These are phyloP conservation scores for Collybia sp. DNA, from an alignment of 768 basidiomycete genomes.

Conservation along the genomic window DNA sequence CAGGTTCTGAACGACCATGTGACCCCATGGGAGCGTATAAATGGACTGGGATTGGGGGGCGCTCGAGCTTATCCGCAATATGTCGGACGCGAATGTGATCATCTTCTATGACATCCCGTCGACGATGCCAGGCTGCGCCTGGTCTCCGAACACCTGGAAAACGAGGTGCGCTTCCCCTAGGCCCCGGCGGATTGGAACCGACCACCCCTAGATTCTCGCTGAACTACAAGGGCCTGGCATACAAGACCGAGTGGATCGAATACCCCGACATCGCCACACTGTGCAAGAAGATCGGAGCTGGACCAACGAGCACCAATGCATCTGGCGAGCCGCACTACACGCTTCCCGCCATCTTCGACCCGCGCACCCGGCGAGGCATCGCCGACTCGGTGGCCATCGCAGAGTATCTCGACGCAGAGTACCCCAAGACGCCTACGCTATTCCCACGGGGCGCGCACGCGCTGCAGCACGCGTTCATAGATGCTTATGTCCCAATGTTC, in stretches of 20 bases:
- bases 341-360: constrained; percentile 47
- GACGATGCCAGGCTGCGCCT: constrained; percentile 17
- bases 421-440: constrained; percentile 36
- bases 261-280: constrained; percentile 31
- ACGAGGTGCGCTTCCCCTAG: constrained; percentile 27
- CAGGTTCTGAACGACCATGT: too few relatives aligned
- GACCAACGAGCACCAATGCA: constrained; percentile 23
- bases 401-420: constrained; percentile 44
- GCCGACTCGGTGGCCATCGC: constrained; percentile 44
- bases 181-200: too few relatives aligned
- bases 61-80: background rate
- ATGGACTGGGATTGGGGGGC: too few relatives aligned
- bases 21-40: too few relatives aligned
- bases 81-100: background rate
- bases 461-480: constrained; percentile 32
- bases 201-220: constrained; percentile 24
- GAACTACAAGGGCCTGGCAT: constrained; percentile 18
- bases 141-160: constrained; percentile 35
- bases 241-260: constrained; percentile 38
- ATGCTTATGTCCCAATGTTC: constrained; percentile 12
- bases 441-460: constrained; percentile 31
- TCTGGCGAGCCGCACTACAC: constrained; percentile 35
- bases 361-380: constrained; percentile 28
- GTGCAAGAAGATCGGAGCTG: constrained; percentile 27
- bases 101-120: constrained; percentile 16